Percentiles rank a stretch among this genome's conserved stretches.
Conservation (phyloP, 305 asterid genomes). For the Rubia occidens region DNA sequence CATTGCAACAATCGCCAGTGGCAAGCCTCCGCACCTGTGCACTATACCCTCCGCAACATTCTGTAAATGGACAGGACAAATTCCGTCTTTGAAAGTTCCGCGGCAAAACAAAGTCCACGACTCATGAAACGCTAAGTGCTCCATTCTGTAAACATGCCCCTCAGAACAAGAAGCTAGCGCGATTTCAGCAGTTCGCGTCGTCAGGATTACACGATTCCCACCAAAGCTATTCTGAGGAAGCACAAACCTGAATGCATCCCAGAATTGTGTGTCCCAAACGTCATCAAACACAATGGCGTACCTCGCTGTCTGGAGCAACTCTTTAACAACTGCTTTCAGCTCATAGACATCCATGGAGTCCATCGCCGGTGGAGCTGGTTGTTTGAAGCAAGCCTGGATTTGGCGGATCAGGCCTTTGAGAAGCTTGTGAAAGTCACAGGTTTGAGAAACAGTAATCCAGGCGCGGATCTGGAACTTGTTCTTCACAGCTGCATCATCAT, state of each 20-base stretch:
- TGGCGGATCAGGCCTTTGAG: neutral
- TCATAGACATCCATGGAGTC: neutral
- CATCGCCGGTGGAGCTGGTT: neutral
- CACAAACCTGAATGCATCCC: neutral
- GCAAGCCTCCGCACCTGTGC: slow-evolving; percentile 12
- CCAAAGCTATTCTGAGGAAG: neutral
- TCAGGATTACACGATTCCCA: neutral
- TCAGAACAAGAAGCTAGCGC: slow-evolving; percentile 13
- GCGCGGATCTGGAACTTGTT: neutral
- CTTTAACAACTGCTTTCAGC: neutral
- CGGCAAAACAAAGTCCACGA: slow-evolving; percentile 28
- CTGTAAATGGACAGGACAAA: slow-evolving; percentile 19
- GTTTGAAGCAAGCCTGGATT: neutral
- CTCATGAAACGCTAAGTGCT: slow-evolving; percentile 17
- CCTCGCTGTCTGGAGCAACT: neutral
- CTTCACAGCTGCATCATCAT: slow-evolving; percentile 1
- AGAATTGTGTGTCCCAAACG: slow-evolving; percentile 2
- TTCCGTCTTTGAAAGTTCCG: slow-evolving; percentile 18
- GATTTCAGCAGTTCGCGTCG: slow-evolving; percentile 22
- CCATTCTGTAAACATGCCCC: slow-evolving; percentile 16
- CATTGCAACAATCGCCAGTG: slow-evolving; percentile 17
- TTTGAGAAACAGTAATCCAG: slow-evolving; percentile 11
- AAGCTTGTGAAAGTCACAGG: neutral
- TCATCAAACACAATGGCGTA: slow-evolving; percentile 4
- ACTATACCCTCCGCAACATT: slow-evolving; percentile 17